Conservation (phyloP, 805 yeast genomes). For the Zygoascus flipseniorum region DNA sequence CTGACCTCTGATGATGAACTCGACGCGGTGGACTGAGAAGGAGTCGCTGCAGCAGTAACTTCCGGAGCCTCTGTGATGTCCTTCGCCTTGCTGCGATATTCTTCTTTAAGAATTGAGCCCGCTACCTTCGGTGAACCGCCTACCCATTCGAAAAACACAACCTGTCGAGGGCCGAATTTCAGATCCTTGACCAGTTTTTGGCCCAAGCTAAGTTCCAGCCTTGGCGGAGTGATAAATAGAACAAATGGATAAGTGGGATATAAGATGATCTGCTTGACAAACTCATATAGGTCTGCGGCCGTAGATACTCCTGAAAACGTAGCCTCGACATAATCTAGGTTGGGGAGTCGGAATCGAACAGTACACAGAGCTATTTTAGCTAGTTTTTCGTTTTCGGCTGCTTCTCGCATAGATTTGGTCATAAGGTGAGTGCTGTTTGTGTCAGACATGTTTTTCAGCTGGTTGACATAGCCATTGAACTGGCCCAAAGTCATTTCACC, state of each 20-base stretch:
- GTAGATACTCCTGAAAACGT: conserved; percentile 41
- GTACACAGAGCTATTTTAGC: conserved; percentile 27
- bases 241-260: conserved; percentile 28
- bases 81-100: conserved; percentile 26
- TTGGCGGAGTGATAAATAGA: conserved; percentile 44
- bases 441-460: conserved; percentile 32
- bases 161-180: conserved; percentile 39
- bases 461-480: conserved; percentile 44
- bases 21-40: not conserved
- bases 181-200: conserved; percentile 31
- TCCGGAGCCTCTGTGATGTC: conserved; percentile 23
- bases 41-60: not conserved
- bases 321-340: conserved; percentile 43
- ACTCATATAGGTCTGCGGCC: conserved; percentile 27
- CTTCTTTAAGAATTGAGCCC: conserved; percentile 7
- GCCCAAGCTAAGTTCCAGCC: conserved; percentile 26
- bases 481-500: conserved; percentile 45
- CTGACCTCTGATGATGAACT: not conserved
- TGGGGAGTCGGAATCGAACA: conserved; percentile 51
- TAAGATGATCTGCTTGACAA: conserved; percentile 25
- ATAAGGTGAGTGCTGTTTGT: conserved; percentile 31
- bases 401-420: conserved; percentile 34
- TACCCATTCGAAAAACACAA: conserved; percentile 32
- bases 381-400: conserved; percentile 22
- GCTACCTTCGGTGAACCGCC: not conserved